Conservation (phyloP, 345 rosid species). For the Sonneratia alba region DNA sequence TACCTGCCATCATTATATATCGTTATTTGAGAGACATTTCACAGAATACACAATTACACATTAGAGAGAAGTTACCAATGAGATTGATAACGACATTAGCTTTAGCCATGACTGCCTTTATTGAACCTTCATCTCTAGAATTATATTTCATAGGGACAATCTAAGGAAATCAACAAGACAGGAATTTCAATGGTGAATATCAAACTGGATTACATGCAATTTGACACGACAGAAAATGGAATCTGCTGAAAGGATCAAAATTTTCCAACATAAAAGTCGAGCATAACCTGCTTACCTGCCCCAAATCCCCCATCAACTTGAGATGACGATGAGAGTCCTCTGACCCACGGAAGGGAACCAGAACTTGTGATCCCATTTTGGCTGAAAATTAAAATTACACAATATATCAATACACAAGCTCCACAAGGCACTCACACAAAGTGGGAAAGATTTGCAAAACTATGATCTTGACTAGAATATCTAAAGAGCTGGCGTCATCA, state of each 20-base stretch:
- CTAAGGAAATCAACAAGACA: constrained; percentile 29
- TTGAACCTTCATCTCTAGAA: constrained; percentile 83
- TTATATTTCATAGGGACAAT: constrained; percentile 89
- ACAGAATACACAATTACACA: not conserved
- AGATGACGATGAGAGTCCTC: constrained; percentile 91
- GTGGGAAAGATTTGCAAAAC: too few relatives aligned
- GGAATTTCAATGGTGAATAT: not conserved
- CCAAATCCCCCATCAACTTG: constrained; percentile 99
- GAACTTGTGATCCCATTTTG: constrained; percentile 91
- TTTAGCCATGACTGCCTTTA: constrained; percentile 98
- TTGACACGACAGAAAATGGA: not conserved
- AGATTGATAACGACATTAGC: constrained; percentile 97
- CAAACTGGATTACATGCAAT: not conserved
- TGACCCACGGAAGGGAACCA: constrained; percentile 93
- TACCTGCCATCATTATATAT: constrained; percentile 40
- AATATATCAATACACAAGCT: too few relatives aligned
- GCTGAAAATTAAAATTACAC: constrained; percentile 31
- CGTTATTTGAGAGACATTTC: not conserved
- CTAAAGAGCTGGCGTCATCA: not conserved
- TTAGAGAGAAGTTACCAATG: constrained; percentile 38
- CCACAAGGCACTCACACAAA: too few relatives aligned
- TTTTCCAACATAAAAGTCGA: not conserved
- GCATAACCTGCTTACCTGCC: constrained; percentile 47
- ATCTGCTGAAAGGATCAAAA: not conserved
- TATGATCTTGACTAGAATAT: too few relatives aligned